Evolutionary conservation across 2,329 filamentous ascomycete genomes (phyloP), one percentile per base, ranked within the genome.

Genomic region (Pseudogymnoascus sp.): DNA sequence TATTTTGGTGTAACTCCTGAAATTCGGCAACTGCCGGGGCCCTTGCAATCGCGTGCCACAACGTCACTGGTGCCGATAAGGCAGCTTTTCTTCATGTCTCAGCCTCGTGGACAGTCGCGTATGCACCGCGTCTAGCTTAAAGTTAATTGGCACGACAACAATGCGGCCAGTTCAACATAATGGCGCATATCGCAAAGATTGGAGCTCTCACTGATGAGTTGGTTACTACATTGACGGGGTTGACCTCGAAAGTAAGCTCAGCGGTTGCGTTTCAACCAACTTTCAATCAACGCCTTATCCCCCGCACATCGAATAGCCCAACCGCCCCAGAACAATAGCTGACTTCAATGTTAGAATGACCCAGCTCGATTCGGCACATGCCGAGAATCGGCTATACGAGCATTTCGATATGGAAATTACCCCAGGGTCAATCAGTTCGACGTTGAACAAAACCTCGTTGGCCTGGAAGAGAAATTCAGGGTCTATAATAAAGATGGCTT

Each of bases 381-480:
- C 22, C 80, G 77, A 62, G 82, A 87, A 61, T 76, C 76, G 24
- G 77, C 79, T 37, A 69, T 86, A 31, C 80, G 79, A 31, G 78
- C 71, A 56, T 72, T 89, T 37, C 82, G 81, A 60, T 75, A 81
- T 33, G 79, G 86, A 67, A 82, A 75, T 56, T 85, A 84, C 72
- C 78, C 83, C 35, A 83, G 88, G 38, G 90, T 88, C 1, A 90
- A 93, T 70, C 89, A 90, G 68, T 93, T 93, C 71, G 86, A 89
- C 50, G 84, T 93, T 19, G 78, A 82, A 40, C 81, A 82, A 38
- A 82, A 81, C 37, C 79, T 93, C 1, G 79, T 85, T 59, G 90
- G 90, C 0, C 79, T 97, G 2, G 88, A 93, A 68, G 95, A 98
- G 77, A 92, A 93, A 69, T 95, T 97, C 69, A 84, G 86, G 33